Conservation (phyloP, 106 monocot genomes). For the Dioscorea alata region DNA sequence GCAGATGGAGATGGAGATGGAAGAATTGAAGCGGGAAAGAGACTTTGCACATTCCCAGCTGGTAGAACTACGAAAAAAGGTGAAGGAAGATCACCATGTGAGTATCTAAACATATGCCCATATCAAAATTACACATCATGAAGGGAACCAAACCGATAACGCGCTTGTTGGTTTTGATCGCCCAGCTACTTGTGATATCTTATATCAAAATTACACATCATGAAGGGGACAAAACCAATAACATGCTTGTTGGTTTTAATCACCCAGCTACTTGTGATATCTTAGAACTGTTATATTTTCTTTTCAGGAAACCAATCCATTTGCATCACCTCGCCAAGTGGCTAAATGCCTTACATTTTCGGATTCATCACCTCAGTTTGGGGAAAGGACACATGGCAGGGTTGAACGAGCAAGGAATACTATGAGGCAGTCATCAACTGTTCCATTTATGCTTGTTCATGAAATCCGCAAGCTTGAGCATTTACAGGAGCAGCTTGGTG, state of each 20-base stretch:
- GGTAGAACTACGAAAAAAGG: slow-evolving; percentile 54
- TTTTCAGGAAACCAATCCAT: slow-evolving; percentile 49
- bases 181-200: background rate
- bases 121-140: background rate
- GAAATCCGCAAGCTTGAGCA: slow-evolving; percentile 97
- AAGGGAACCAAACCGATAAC: background rate
- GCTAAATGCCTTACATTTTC: slow-evolving; percentile 76
- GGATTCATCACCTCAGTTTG: slow-evolving; percentile 26
- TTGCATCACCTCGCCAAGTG: slow-evolving; percentile 46
- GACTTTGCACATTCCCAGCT: slow-evolving; percentile 60
- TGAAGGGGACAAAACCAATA: background rate
- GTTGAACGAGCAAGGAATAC: slow-evolving; percentile 28
- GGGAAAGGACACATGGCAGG: slow-evolving; percentile 16
- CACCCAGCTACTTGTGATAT: background rate
- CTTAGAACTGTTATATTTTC: background rate
- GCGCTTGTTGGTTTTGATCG: no score
- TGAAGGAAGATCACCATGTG: slow-evolving; percentile 37
- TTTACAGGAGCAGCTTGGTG: slow-evolving; percentile 78
- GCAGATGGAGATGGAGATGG: slow-evolving; percentile 98
- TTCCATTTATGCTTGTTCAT: slow-evolving; percentile 70
- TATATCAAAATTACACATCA: background rate
- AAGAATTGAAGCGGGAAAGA: slow-evolving; percentile 72
- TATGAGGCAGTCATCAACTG: slow-evolving; percentile 84
- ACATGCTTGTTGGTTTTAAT: no score
- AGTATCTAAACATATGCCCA: background rate